Conservation (phyloP, 2,329 filamentous ascomycete genomes). For the Camptophora hylomeconis region DNA sequence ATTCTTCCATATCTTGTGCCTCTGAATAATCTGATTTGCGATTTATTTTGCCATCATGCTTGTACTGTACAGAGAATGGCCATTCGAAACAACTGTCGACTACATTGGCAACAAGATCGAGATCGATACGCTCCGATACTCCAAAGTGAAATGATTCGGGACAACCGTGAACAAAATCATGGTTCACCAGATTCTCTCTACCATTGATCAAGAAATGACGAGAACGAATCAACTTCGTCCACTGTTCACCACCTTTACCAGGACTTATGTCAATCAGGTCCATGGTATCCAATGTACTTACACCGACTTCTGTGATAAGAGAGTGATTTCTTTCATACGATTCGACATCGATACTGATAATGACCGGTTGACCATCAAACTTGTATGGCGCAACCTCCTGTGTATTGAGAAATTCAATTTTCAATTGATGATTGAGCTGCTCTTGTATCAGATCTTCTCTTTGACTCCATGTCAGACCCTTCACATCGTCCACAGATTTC, state of each 20-base stretch:
- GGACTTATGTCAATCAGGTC: conserved; percentile 44
- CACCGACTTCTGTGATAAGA: conserved; percentile 71
- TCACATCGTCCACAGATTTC: too few relatives aligned
- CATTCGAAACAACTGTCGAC: conserved; percentile 44
- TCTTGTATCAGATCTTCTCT: too few relatives aligned
- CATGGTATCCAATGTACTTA: conserved; percentile 65
- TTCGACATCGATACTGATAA: conserved; percentile 74
- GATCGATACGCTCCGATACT: conserved; percentile 40
- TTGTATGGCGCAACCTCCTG: conserved; percentile 32
- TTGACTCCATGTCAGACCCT: too few relatives aligned
- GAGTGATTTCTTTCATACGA: conserved; percentile 55
- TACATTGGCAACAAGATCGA: conserved; percentile 30
- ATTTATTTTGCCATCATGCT: conserved; percentile 10
- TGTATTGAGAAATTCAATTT: conserved; percentile 30
- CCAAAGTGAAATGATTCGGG: conserved; percentile 65
- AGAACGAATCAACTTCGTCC: conserved; percentile 53
- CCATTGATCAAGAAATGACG: conserved; percentile 70
- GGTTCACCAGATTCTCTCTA: conserved; percentile 52
- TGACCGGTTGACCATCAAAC: conserved; percentile 46
- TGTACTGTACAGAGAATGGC: conserved; percentile 35
- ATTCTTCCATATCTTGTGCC: conserved; percentile 1
- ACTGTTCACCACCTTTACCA: conserved; percentile 49
- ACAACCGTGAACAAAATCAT: conserved; percentile 55
- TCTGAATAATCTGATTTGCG: conserved; percentile 4
- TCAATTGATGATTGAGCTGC: too few relatives aligned